These are phyloP conservation scores for Closterium sp. DNA, from an alignment of 139 green algal species.

Conservation along the genomic window DNA sequence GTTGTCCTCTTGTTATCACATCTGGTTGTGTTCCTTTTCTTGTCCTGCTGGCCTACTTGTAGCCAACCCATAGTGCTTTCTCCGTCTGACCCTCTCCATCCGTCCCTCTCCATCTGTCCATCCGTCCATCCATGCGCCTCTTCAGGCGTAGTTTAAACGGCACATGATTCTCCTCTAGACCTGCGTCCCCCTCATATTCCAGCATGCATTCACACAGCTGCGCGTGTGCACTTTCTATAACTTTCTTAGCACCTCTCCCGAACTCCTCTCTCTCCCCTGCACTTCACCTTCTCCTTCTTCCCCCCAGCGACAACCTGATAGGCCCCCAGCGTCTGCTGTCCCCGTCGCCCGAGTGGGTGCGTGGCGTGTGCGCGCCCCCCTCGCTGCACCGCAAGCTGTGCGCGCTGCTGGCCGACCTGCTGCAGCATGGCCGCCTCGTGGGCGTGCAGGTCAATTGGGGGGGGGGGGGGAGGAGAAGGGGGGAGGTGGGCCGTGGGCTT, in stretches of 20 bases:
- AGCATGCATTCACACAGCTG: too few relatives aligned
- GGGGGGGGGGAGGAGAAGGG: neutral
- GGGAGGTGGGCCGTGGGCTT: neutral
- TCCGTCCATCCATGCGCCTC: neutral
- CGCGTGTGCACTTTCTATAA: too few relatives aligned
- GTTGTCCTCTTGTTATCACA: neutral
- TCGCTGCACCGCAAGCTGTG: constrained; percentile 25
- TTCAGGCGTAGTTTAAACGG: too few relatives aligned
- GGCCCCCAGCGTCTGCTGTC: neutral
- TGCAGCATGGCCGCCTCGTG: constrained; percentile 23
- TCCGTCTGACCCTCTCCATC: neutral
- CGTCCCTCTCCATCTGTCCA: neutral
- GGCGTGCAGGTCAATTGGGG: constrained; percentile 30
- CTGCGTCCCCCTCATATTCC: too few relatives aligned
- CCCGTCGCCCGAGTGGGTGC: neutral
- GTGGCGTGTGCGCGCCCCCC: neutral
- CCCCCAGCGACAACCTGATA: neutral
- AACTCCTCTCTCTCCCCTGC: neutral
- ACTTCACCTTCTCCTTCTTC: neutral
- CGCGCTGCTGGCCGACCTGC: constrained; percentile 25
- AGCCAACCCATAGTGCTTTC: neutral
- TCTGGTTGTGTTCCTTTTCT: neutral
- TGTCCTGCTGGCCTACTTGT: too few relatives aligned
- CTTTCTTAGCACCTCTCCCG: too few relatives aligned
- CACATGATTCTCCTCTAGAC: too few relatives aligned